Evolutionary conservation across 495 filamentous ascomycete genomes (phyloP), one percentile per base, ranked within the genome.

Genomic region (Xylaria acuta): DNA sequence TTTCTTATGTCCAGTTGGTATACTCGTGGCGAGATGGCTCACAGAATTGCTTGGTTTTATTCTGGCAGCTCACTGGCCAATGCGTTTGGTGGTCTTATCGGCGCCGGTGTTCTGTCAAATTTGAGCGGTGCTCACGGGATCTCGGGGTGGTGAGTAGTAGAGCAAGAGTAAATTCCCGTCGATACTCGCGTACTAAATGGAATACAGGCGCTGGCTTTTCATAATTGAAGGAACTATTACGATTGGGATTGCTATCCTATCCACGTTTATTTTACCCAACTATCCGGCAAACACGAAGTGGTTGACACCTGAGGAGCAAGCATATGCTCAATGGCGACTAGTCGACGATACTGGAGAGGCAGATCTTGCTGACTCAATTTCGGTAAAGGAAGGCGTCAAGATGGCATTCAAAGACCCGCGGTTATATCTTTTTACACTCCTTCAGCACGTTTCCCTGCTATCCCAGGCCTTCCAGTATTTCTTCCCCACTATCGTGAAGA

Each of bases 1-100:
- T 86, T 84, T 51, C 69, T 87, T 0, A 85, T 88, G 82, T 85
- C 83, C 22, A 82, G 80, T 41, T 88, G 85, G 85, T 87, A 88
- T 53, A 86, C 81, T 0, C 78, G 84, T n/a, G 71, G 75, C 2
- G 86, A 88, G 72, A 77, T 88, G 41, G 82, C 84, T 9, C 75
- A 79, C 27, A 78, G 84, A 41, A 84, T 90, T 73, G 86, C 88
- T n/a, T 87, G 85, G 78, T 88, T 90, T 71, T 90, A 90, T 74
- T 82, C 85, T 1, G 88, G 87, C 11, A 86, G 84, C 69, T 84
- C 86, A 0, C 71, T 90, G 1, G 86, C 88, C 41, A 88, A 88
- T 72, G 85, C 86, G 59, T 89, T 90, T 74, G 88, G 87, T 14
- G 88, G 88, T 1, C 79, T 91, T 11, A 83, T 91, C 20, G 88